These are phyloP conservation scores for Fusarium pseudoanthophilum DNA, from an alignment of 2,329 filamentous ascomycete species.

Conservation along the genomic window DNA sequence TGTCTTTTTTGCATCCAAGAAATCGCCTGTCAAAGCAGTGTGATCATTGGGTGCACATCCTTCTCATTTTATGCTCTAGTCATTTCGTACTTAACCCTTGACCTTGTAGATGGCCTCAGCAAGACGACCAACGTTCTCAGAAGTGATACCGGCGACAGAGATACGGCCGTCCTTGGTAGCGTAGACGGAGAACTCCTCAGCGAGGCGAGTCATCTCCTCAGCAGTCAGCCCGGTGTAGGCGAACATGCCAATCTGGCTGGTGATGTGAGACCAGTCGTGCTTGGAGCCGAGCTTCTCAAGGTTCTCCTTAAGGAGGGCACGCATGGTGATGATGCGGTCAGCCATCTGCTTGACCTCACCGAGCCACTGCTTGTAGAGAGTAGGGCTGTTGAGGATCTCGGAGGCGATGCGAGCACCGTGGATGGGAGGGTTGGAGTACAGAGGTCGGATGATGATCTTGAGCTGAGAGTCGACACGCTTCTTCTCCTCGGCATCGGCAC, in stretches of 20 bases:
- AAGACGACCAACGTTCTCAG: conserved; percentile 80
- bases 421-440: conserved; percentile 98
- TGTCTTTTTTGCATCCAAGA: conserved; percentile 25
- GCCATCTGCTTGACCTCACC: conserved; percentile 98
- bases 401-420: conserved; percentile 95
- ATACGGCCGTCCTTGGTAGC: conserved; percentile 93
- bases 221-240: conserved; percentile 94
- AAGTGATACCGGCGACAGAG: conserved; percentile 86
- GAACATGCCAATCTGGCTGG: conserved; percentile 99
- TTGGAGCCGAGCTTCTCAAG: conserved; percentile 94
- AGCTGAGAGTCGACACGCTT: conserved; percentile 96
- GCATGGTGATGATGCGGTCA: conserved; percentile 99
- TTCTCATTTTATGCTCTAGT: neutral
- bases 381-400: conserved; percentile 87
- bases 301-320: conserved; percentile 91
- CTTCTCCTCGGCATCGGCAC: conserved; percentile 87
- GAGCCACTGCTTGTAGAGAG: conserved; percentile 93
- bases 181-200: conserved; percentile 97
- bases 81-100: conserved; percentile 65
- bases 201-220: conserved; percentile 90
- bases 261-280: conserved; percentile 99
- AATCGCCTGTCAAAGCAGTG: neutral
- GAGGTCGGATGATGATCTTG: conserved; percentile 95
- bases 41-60: neutral
- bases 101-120: conserved; percentile 88